Evolutionary conservation across 139 green algal genomes (phyloP).

Genomic region (Closterium sp.): DNA sequence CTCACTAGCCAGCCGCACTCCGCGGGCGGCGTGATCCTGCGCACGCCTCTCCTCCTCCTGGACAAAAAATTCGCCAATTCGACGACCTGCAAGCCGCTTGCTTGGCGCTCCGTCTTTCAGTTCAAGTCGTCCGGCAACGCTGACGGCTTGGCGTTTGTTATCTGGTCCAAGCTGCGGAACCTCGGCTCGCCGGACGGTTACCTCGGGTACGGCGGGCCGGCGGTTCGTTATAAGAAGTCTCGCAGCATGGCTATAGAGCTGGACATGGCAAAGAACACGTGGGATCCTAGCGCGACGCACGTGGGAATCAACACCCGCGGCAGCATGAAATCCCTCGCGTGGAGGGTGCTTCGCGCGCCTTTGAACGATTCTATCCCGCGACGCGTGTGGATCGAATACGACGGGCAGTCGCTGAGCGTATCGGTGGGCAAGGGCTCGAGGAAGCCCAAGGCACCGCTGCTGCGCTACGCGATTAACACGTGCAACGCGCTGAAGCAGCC

Average conservation of each 20-base stretch:
- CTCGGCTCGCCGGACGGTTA: background rate
- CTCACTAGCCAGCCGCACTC: background rate
- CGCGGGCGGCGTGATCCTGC: background rate
- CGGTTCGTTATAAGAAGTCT: background rate
- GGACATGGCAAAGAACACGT: conserved; percentile 2
- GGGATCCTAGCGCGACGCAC: background rate
- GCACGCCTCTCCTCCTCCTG: background rate
- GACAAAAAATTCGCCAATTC: background rate
- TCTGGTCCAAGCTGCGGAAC: conserved; percentile 4
- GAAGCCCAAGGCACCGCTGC: background rate
- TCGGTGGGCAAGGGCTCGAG: background rate
- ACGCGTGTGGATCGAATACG: background rate
- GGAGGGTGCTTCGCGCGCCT: background rate
- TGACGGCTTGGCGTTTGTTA: conserved; percentile 12
- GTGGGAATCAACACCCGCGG: background rate
- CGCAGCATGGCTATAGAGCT: background rate
- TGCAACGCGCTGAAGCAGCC: background rate
- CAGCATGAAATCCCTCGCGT: background rate
- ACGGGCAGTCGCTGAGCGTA: background rate
- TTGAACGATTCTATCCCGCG: background rate
- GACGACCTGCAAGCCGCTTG: background rate
- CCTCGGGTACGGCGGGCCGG: background rate
- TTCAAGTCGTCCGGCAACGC: background rate
- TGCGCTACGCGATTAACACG: background rate
- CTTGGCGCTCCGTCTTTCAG: background rate